Conservation (phyloP, 2,329 filamentous ascomycete genomes). For the Colletotrichum simmondsii region DNA sequence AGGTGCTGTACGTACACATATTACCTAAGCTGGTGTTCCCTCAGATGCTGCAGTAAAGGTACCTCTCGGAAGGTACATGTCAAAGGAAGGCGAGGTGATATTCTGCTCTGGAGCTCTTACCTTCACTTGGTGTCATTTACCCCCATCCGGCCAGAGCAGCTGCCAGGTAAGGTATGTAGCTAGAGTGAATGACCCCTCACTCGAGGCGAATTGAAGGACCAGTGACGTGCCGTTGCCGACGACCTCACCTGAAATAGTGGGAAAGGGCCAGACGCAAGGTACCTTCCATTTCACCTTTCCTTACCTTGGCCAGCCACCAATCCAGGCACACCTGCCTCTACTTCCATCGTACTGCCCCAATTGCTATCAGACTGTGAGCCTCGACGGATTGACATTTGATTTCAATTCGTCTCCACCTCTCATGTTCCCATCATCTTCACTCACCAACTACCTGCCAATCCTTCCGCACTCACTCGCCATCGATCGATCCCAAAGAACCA, state of each 20-base stretch:
- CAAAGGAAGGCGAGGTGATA: neutral
- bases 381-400: no score
- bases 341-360: neutral
- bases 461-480: neutral
- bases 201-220: neutral
- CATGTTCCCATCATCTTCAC: neutral
- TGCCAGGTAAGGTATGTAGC: neutral
- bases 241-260: conserved; percentile 17
- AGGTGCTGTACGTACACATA: neutral
- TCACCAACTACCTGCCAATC: neutral
- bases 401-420: no score
- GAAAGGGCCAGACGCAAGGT: neutral
- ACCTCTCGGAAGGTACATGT: neutral
- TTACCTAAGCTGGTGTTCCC: neutral
- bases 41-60: neutral
- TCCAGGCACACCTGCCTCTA: neutral
- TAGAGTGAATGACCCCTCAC: neutral
- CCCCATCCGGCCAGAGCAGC: neutral
- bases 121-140: neutral
- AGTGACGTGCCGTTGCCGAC: neutral
- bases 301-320: neutral
- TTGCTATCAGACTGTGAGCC: no score
- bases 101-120: neutral
- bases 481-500: neutral
- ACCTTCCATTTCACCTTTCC: neutral